phyloP scores from a whole-genome alignment of 2,329 filamentous ascomycete genomes.

The Periconia macrospinosa region DNA sequence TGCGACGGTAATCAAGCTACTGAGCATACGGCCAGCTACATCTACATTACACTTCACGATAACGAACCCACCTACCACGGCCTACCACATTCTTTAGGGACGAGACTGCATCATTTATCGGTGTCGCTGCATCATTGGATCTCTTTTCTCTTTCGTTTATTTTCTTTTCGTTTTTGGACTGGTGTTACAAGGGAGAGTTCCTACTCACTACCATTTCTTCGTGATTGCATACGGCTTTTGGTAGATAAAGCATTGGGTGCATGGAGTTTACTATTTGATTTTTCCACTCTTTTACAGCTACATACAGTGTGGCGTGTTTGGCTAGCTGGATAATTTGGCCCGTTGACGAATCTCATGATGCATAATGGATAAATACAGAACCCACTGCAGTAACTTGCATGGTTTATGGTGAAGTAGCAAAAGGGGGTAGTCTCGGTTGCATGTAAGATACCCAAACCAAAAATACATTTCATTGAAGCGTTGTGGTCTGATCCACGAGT shows the following conservation, averaged over 20 bases:
- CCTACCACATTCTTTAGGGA: slow-evolving; percentile 3
- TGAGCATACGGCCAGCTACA: background rate
- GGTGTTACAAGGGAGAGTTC: background rate
- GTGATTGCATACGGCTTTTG: slow-evolving; percentile 12
- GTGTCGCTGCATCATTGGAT: background rate
- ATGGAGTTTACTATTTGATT: slow-evolving; percentile 7
- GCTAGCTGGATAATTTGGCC: slow-evolving; percentile 2
- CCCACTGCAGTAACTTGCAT: background rate
- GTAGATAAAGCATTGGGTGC: background rate
- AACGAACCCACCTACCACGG: slow-evolving; percentile 2
- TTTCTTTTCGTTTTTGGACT: background rate
- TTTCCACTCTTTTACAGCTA: background rate
- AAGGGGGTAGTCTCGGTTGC: background rate
- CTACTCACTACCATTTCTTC: slow-evolving; percentile 9
- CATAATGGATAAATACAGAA: slow-evolving; percentile 22
- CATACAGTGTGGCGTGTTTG: slow-evolving; percentile 3
- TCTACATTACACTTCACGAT: background rate
- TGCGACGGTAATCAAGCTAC: background rate
- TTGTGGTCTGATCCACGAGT: no score
- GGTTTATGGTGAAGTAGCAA: slow-evolving; percentile 2
- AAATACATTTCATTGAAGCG: no score
- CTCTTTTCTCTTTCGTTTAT: background rate
- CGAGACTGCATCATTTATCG: slow-evolving; percentile 11
- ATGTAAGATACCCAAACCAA: no score
- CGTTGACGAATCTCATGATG: slow-evolving; percentile 18